phyloP scores from a whole-genome alignment of 805 yeast genomes.

The Candida ponderosae region DNA sequence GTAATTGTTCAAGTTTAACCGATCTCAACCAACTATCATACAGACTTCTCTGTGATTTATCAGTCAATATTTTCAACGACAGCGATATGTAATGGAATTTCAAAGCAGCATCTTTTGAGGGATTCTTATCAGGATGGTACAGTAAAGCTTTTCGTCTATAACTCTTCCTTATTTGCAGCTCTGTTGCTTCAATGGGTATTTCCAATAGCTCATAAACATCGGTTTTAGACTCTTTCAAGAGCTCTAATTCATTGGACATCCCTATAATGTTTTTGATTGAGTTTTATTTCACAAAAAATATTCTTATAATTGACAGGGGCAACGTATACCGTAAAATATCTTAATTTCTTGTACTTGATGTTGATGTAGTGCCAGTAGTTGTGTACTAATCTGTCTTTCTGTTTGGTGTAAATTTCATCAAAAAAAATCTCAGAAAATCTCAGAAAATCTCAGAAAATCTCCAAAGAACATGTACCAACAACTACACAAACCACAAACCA shows the following conservation, averaged over 20 bases:
- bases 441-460: no score
- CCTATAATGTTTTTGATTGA: no score
- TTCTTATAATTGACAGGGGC: no score
- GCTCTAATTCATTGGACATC: conserved; percentile 12
- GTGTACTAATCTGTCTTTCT: no score
- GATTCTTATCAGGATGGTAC: conserved; percentile 77
- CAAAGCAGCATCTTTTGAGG: conserved; percentile 82
- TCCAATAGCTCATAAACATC: conserved; percentile 57
- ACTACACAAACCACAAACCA: no score
- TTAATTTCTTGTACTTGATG: no score
- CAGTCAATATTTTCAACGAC: conserved; percentile 79
- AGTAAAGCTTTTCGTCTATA: conserved; percentile 73
- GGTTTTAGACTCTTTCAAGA: conserved; percentile 8
- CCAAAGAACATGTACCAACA: no score
- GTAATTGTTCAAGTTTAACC: conserved; percentile 2
- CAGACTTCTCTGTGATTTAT: conserved; percentile 68
- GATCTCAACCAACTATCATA: conserved; percentile 45
- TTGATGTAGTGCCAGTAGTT: no score
- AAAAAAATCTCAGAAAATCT: no score
- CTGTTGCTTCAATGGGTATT: conserved; percentile 52
- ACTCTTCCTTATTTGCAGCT: conserved; percentile 63
- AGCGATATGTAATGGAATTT: conserved; percentile 81
- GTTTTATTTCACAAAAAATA: no score
- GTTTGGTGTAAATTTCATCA: no score
- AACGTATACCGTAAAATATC: no score